Base-by-base conservation (phyloP, 2,329 filamentous ascomycete genomes). In the Fusarium tuaranense region DNA sequence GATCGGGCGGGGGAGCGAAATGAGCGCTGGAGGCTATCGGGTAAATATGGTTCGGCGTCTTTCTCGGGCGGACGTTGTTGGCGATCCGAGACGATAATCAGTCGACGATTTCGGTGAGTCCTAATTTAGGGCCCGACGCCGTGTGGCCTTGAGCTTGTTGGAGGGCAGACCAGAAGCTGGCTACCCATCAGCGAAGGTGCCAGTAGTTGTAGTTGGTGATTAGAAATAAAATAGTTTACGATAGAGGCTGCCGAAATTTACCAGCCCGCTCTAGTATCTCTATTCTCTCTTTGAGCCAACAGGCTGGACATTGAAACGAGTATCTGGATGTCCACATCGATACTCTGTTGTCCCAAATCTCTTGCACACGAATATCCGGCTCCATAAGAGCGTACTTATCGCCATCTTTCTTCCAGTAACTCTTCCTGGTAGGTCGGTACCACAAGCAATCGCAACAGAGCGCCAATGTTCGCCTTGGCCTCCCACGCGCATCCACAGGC, bases 221-320 rank as follows among this genome's bases (percentile, higher is more conserved):
- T 44, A 14, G 20, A 22, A 46, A 25, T 3, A 16, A 53, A 53
- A 53, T 53, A 16, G 27, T 53, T 53, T 4, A 53, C 18, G 25
- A n/a, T 7, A 53, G 14, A 53, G 27, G 27, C 62, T 36, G 18
- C 27, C 27, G 48, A 22, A 57, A 9, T 57, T 39, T 22, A 22
- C 39, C 30, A 66, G 55, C 64, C 41, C 22, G 55, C 60, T 53
- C 51, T 16, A 66, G 34, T 51, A 60, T 53, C 39, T 7, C 55
- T 25, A 12, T 61, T 53, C 64, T 66, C 57, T 66, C 64, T 32
- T 48, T 38, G 16, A 66, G 64, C 64, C 57, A 66, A 61, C 25
- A 66, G 30, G 41, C 64, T 30, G 44, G 64, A 61, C 44, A 66
- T 44, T 66, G 44, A 41, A 66, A 66, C 44, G 64, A 66, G 22